Evolutionary conservation across 139 green algal species (phyloP).

Genomic region (Edaphochlamys debaryana): DNA sequence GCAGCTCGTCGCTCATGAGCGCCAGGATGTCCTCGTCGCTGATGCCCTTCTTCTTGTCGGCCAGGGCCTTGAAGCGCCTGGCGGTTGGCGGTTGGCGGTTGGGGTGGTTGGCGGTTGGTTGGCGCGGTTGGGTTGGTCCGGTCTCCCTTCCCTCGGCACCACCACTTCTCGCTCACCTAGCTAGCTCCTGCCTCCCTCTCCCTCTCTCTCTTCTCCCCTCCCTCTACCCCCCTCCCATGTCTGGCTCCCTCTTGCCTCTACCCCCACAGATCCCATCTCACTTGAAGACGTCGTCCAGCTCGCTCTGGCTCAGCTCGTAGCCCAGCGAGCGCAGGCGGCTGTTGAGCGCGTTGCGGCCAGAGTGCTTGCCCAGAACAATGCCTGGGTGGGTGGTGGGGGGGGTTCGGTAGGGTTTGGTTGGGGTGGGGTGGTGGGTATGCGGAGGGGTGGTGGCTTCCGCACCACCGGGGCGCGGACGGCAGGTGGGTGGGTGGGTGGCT

Average conservation of each 20-base stretch:
- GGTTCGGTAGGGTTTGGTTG: not conserved
- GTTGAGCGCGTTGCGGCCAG: conserved; percentile 85
- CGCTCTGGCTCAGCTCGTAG: conserved; percentile 77
- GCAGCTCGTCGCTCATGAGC: conserved; percentile 89
- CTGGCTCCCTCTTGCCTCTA: not conserved
- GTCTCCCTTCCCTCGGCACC: too few relatives aligned
- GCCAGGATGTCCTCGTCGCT: conserved; percentile 96
- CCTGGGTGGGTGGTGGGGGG: conserved; percentile 45
- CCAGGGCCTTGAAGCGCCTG: conserved; percentile 91
- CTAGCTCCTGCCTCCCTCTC: not conserved
- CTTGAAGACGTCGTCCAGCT: conserved; percentile 94
- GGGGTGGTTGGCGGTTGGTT: too few relatives aligned
- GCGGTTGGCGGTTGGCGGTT: not conserved
- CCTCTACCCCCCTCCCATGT: not conserved
- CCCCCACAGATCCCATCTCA: not conserved
- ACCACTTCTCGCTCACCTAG: too few relatives aligned
- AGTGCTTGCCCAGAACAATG: conserved; percentile 91
- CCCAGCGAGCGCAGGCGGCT: conserved; percentile 85
- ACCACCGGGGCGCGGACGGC: too few relatives aligned
- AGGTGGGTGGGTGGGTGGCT: too few relatives aligned
- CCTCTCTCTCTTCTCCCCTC: not conserved
- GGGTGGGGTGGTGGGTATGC: not conserved
- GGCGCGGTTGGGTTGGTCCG: too few relatives aligned
- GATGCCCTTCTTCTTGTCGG: conserved; percentile 95
- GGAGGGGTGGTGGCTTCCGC: not conserved